Base-by-base conservation (phyloP, 805 yeast species). In the Peterozyma toletana region DNA sequence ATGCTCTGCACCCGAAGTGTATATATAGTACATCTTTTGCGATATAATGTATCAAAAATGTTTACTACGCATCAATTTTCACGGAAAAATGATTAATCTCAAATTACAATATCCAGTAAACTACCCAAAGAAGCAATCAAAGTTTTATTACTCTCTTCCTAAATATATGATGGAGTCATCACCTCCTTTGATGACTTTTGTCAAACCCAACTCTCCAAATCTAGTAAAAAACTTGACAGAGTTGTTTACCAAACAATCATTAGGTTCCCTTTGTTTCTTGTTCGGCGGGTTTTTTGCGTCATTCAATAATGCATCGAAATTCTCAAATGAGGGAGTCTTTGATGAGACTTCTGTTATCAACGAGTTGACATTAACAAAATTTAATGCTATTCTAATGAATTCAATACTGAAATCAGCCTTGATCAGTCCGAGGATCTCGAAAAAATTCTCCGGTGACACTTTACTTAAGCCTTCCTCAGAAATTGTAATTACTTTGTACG, bases 201-300 rank as follows among this genome's bases (percentile, higher is more conserved):
- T 31, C 34, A 44, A 44, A 6, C 47, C 47, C 5, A 44, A 33
- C 14, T 44, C 41, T 4, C 40, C 47, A n/a, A 44, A 27, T 27
- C 34, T 36, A 11, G 38, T 37, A 14, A 44, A 44, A 15, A 40
- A 38, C 3, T 40, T 18, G 11, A 33, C 9, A 17, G 39, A 44
- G 34, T 44, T 36, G 3, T 33, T 27, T 7, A 7, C 27, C 7
- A 21, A 21, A 29, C 39, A 35, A 18, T 33, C 36, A n/a, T 39
- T 18, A 18, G 33, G 3, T 3, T 30, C 16, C 3, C 21, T 35
- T 11, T 11, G 14, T 9, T 6, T 30, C 13, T 14, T 13, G 3
- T 18, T 10, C 11, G 16, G 33, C 11, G 33, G 27, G 9, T 18
- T 4, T 17, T 35, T 44, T 9, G 46, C 46, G 29, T 39, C 37